A percentile compares a stretch with the other conserved stretches of the same genome.
Conservation (phyloP, 805 yeast genomes). For the Teunomyces barrocoloradensis region DNA sequence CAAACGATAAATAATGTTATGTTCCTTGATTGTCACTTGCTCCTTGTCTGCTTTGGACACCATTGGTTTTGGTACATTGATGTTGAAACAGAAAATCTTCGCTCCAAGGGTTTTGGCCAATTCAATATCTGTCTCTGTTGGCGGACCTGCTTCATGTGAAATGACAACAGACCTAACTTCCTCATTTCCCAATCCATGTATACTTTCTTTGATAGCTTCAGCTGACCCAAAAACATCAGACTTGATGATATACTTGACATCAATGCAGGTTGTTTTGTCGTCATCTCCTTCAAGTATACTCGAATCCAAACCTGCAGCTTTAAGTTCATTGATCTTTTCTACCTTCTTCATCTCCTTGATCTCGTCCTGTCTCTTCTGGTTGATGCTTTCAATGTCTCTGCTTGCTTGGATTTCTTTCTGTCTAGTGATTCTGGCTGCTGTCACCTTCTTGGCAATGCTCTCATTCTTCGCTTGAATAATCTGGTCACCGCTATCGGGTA, state of each 20-base stretch:
- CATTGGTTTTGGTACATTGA: constrained; percentile 64
- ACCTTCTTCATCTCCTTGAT: constrained; percentile 51
- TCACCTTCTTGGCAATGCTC: constrained; percentile 69
- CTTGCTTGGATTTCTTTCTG: constrained; percentile 54
- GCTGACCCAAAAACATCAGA: constrained; percentile 95
- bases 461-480: constrained; percentile 76
- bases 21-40: constrained; percentile 58
- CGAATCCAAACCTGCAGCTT: constrained; percentile 57
- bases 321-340: constrained; percentile 54
- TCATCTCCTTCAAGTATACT: constrained; percentile 42
- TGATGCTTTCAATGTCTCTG: constrained; percentile 65
- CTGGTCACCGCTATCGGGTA: constrained; percentile 89
- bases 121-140: constrained; percentile 47
- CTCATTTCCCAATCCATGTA: constrained; percentile 80
- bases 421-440: constrained; percentile 59
- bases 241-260: constrained; percentile 65
- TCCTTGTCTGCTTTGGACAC: constrained; percentile 53
- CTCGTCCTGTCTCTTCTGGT: constrained; percentile 59
- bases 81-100: constrained; percentile 73
- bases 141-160: constrained; percentile 74
- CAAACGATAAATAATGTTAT: constrained; percentile 81
- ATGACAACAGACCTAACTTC: constrained; percentile 73
- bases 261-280: constrained; percentile 21
- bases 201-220: constrained; percentile 86
- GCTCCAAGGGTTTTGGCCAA: constrained; percentile 51